Base-by-base conservation (phyloP, 2,329 filamentous ascomycete genomes). In the Hypomyces rosellus region DNA sequence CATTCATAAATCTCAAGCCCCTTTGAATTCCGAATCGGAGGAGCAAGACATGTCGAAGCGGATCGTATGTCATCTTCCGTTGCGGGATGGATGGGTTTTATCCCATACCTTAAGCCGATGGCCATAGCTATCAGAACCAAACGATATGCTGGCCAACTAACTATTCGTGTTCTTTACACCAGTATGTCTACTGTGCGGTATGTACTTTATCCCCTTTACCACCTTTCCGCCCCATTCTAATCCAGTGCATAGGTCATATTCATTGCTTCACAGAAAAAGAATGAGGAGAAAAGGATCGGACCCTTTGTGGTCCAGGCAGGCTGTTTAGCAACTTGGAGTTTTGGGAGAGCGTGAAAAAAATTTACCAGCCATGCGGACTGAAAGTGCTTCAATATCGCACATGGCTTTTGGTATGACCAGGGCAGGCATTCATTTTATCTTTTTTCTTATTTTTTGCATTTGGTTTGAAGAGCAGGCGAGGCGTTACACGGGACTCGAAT, bases 331-430 rank as follows among this genome's bases (percentile, higher is more conserved):
- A 38, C 14, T 18, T 7, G 20, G 39, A 18, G 39, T n/a, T 15
- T 15, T 15, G 40, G 40, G 40, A 30, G 16, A 30, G 15, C 7
- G 14, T 20, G 20, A 25, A 43, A 43, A 22, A 22, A 43, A 38
- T 45, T 46, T 47, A 34, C 50, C 48, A 50, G 39, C 51, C 48
- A 53, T 53, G 51, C 39, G 48, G 48, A 53, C 51, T 47, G 51
- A 53, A 53, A 53, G 51, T 47, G 51, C 51, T 53, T 53, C 51
- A 45, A 42, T 44, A 53, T 50, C 51, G 48, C 51, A 53, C 51
- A 53, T 53, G 51, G 51, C 51, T 50, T 38, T 22, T 12, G 18
- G 18, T 15, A 34, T 34, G 15, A 38, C 14, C 20, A 18, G 44
- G 15, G 18, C 30, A 16, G 15, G 18, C 30, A 16, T 36, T 45